Base-by-base conservation (phyloP, 306 rosid genomes). In the Medicago arabica region DNA sequence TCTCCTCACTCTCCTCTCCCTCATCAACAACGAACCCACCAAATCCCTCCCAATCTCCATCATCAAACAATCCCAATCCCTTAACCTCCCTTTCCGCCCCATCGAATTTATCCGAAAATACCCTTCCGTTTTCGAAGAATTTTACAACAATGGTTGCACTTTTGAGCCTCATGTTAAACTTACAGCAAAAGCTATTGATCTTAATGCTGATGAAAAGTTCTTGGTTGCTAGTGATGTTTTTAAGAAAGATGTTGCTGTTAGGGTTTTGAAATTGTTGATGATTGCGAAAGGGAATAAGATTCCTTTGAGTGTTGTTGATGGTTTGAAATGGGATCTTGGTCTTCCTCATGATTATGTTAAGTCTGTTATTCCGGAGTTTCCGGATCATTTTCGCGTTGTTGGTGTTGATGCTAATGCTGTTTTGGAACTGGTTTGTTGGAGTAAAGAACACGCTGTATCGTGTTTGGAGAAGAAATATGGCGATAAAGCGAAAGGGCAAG, bases 391-490 rank as follows among this genome's bases (percentile, higher is more conserved):
- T 60, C 89, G 85, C 1, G 50, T 87, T 7, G 84, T 65, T 0
- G 86, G 55, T 0, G 44, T 4, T 7, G 54, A 12, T 4, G 31
- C 54, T 23, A 57, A 57, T 31, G 80, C 72, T 10, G 83, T 47
- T 77, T 74, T 94, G 84, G 98, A 94, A 80, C 60, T 94, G 51
- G 98, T 94, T 67, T 94, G 96, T 72, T 94, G 98, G 98, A 87
- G 78, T 72, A 67, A 75, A 10, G 89, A 90, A 31, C 63, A 86
- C 36, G 91, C 96, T 0, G 86, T 82, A 68, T 83, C 98, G 11
- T 84, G 76, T 31, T 38, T 91, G 76, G 86, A 94, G 84, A 87
- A 47, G 14, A 15, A 47, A 47, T 4, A 6, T 13, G 53, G 21
- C 1, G 3, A n/a, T 51, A 31, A 46, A 46, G 44, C 11, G 44